Conservation (phyloP, 495 filamentous ascomycete species). For the Penicillium paradoxum region DNA sequence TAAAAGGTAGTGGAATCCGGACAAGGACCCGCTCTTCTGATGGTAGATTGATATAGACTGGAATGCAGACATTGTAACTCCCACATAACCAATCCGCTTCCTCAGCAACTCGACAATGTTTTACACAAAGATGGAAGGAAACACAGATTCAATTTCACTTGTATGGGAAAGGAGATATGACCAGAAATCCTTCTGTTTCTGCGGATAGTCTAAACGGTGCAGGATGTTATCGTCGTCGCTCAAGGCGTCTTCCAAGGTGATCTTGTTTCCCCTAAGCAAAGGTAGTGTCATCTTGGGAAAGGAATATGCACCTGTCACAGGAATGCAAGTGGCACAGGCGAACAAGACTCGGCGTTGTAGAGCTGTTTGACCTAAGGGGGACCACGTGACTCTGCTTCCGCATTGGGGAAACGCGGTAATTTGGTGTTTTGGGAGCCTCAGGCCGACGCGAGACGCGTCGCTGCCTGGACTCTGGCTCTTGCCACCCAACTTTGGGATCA, state of each 20-base stretch:
- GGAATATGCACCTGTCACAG: too few relatives aligned
- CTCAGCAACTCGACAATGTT: not conserved
- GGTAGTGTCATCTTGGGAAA: too few relatives aligned
- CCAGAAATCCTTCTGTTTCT: not conserved
- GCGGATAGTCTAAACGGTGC: too few relatives aligned
- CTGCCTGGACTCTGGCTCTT: not conserved
- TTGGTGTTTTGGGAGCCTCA: slow-evolving; percentile 31
- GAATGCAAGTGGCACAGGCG: too few relatives aligned
- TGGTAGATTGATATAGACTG: slow-evolving; percentile 6
- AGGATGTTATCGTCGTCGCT: too few relatives aligned
- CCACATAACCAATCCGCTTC: slow-evolving; percentile 26
- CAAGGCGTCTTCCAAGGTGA: too few relatives aligned
- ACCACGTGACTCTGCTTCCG: too few relatives aligned
- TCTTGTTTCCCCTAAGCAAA: too few relatives aligned
- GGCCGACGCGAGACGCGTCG: slow-evolving; percentile 27
- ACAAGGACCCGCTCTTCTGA: slow-evolving; percentile 1
- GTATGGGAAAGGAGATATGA: not conserved
- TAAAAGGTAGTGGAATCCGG: slow-evolving; percentile 34
- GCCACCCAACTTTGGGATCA: not conserved
- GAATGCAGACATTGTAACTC: slow-evolving; percentile 42
- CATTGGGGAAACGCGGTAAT: slow-evolving; percentile 32
- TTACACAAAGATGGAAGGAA: not conserved
- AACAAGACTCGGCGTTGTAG: too few relatives aligned
- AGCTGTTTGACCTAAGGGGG: too few relatives aligned
- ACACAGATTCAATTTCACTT: not conserved